Evolutionary conservation across 139 green algal genomes (phyloP).

Genomic region (Nannochloris sp.): DNA sequence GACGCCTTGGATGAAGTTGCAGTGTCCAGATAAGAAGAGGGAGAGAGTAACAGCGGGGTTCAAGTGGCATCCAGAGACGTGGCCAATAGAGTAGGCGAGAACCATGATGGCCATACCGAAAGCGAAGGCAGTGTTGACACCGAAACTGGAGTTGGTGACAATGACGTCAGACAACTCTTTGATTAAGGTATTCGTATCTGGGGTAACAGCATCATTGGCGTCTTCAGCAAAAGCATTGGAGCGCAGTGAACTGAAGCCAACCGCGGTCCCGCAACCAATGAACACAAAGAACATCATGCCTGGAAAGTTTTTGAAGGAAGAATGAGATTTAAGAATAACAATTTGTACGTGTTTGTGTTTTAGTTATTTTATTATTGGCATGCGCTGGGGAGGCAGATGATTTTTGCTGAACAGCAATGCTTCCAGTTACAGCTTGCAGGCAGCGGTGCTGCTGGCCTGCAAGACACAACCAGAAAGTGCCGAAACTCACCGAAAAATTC

Average conservation of each 20-base stretch:
- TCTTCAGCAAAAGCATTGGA: background rate
- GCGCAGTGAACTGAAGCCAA: slow-evolving; percentile 1
- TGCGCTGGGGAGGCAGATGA: no score
- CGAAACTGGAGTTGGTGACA: background rate
- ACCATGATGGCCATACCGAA: slow-evolving; percentile 36
- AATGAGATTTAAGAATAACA: no score
- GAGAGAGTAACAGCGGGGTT: slow-evolving; percentile 20
- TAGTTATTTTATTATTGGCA: no score
- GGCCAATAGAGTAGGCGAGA: slow-evolving; percentile 21
- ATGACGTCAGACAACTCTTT: slow-evolving; percentile 4
- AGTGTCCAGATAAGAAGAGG: background rate
- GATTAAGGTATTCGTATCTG: background rate
- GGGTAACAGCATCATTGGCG: background rate
- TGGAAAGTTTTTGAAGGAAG: no score
- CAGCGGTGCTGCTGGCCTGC: no score
- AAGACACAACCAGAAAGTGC: no score
- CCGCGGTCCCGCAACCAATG: slow-evolving; percentile 15
- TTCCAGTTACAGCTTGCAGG: no score
- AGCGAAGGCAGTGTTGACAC: slow-evolving; percentile 20
- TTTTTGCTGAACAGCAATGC: no score
- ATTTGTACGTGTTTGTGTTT: no score
- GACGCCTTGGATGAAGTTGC: slow-evolving; percentile 4
- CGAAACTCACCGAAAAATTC: no score
- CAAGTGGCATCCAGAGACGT: slow-evolving; percentile 22
- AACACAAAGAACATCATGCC: slow-evolving; percentile 8